Conservation (phyloP, 2,329 filamentous ascomycete genomes). For the Xylariomycetidae sp. region DNA sequence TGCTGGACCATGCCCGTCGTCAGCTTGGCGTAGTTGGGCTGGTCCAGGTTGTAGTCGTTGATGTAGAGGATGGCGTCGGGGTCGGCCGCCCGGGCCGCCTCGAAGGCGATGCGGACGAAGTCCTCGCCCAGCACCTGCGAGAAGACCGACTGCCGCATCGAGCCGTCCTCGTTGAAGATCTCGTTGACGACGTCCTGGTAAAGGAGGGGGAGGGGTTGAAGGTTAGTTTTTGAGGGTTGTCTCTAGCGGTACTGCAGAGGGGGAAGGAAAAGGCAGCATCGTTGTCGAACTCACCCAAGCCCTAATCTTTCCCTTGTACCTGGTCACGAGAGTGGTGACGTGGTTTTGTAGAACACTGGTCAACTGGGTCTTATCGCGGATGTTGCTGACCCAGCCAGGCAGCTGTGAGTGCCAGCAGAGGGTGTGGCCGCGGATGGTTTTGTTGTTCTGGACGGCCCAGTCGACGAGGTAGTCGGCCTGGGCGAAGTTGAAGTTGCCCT, state of each 20-base stretch:
- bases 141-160: constrained; percentile 58
- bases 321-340: constrained; percentile 50
- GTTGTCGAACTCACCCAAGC: constrained; percentile 28
- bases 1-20: constrained; percentile 44
- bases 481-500: constrained; percentile 50
- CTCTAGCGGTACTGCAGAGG: constrained; percentile 22
- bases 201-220: background rate
- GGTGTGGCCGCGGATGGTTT: constrained; percentile 61
- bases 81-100: constrained; percentile 62
- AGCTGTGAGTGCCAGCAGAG: constrained; percentile 61
- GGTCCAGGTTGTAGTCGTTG: constrained; percentile 70
- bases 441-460: constrained; percentile 51
- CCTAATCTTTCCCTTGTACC: constrained; percentile 58
- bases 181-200: constrained; percentile 58
- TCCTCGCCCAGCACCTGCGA: constrained; percentile 64
- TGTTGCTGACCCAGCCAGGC: constrained; percentile 52
- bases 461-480: constrained; percentile 56
- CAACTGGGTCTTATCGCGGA: constrained; percentile 34
- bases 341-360: constrained; percentile 55
- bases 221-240: background rate
- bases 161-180: constrained; percentile 59
- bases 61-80: constrained; percentile 68
- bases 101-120: constrained; percentile 67
- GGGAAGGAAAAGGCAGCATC: background rate
- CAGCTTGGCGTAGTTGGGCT: constrained; percentile 52